Base-by-base conservation (phyloP, 352 stramenopile species). In the Globisporangium lucens region DNA sequence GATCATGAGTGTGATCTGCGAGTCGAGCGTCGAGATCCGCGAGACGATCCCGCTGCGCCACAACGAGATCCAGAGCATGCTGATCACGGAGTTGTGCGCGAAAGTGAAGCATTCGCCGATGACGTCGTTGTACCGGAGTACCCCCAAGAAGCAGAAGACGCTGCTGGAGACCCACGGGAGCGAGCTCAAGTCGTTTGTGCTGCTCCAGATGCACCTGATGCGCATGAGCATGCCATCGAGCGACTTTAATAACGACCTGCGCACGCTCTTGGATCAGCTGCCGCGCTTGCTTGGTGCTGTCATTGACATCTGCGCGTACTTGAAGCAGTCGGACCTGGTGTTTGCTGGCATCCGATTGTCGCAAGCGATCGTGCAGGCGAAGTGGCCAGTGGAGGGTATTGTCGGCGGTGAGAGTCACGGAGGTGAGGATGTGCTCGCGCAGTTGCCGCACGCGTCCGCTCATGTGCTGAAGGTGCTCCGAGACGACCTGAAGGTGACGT, bases 201-300 rank as follows among this genome's bases (percentile, higher is more conserved):
- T 99, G 57, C 63, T 99, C 9, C 97, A 99, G 79, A 97, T 98
- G 70, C 94, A 98, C 75, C 80, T 99, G 61, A 84, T 93, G 69
- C 87, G 89, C 13, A 75, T 93, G 41, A 84, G 89, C 17, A 83
- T 99, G 70, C 98, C 98, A 2, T 99, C 99, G 27, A 98, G 88
- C 64, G 98, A 99, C 75, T 99, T 99, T 73, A 84, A 91, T 22
- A 99, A 99, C 66, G 98, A 99, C 72, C 93, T 98, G 27, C 94
- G 93, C 22, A 93, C 85, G 61, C 83, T 99, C 33, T 74, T 99
- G 51, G 98, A 99, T 65, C 97, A 99, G 65, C 66, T 98, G 20
- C 88, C 95, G 27, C 93, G 98, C 43, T 71, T 99, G 35, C 74
- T 99, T 5, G 96, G 96, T 52, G 97, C 97, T 2, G 77, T 93